Base-by-base conservation (phyloP, 1,139 yeast species). In the Williopsis jadinii region DNA sequence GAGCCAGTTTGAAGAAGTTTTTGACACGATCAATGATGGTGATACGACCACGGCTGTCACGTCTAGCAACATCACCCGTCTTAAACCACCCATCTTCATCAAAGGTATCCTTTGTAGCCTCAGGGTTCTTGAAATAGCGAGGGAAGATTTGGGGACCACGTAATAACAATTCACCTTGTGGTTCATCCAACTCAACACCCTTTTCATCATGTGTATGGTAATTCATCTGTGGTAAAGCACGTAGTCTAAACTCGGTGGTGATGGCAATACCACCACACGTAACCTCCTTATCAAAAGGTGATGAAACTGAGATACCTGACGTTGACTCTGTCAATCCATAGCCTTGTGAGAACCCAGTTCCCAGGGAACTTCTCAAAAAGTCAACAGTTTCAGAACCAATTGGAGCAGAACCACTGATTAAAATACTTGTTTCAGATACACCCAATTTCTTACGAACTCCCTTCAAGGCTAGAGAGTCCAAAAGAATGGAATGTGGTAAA, bases 271-370 rank as follows among this genome's bases (percentile, higher is more conserved):
- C 68, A 11, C 94, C 95, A 59, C 84, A 80, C 6, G 81, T 68
- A 4, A 74, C 69, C 36, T 73, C 74, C 10, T 37, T 38, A 14
- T 33, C 70, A 61, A 43, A 75, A 75, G 55, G 55, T 60, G 8
- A 66, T 14, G 76, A 60, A 29, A 73, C 54, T 39, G 74, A 66
- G 40, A 77, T 59, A 11, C 87, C 90, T 5, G 86, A 84, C 61
- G 78, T 77, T 2, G 84, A 67, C 59, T 84, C 95, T 5, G 94
- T 84, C 45, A 81, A 66, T 2, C 95, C 95, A 58, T 84, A 84
- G 19, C 94, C 94, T 61, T 84, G 60, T 41, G 83, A 56, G 19
- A 82, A 83, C 42, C 44, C 46, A 27, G 73, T 59, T 40, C 75
- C 75, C 34, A 84, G 67, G 2, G 80, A 71, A n/a, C 79, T 75